Evolutionary conservation across 352 stramenopile species (phyloP).

Genomic region (Globisporangium viniferum): DNA sequence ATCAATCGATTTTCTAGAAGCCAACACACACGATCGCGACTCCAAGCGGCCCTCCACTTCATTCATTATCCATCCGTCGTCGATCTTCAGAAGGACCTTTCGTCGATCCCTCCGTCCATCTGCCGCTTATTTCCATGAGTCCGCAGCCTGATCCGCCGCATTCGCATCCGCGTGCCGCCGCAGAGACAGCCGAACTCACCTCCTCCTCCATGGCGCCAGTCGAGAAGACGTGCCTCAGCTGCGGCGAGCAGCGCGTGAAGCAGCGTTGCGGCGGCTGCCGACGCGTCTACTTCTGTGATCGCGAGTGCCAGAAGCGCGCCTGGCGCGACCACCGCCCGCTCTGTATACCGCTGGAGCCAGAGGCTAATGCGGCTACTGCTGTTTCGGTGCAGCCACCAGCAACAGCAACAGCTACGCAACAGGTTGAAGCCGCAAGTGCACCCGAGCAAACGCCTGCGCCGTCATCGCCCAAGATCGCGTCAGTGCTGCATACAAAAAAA

Average conservation of each 20-base stretch:
- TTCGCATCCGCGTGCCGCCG: background rate
- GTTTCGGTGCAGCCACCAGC: background rate
- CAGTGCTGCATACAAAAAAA: conserved; percentile 14
- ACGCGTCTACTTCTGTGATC: conserved; percentile 73
- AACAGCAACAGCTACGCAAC: conserved; percentile 2
- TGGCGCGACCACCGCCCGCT: conserved; percentile 55
- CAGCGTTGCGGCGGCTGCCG: conserved; percentile 75
- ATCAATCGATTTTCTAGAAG: conserved; percentile 2
- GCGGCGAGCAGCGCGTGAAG: conserved; percentile 40
- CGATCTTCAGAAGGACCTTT: background rate
- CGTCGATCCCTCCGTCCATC: background rate
- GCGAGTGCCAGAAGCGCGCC: conserved; percentile 63
- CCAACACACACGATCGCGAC: background rate
- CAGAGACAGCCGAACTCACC: background rate
- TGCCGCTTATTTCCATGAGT: background rate
- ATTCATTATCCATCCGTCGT: background rate
- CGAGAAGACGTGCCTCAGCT: conserved; percentile 35
- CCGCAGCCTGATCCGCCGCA: conserved; percentile 2
- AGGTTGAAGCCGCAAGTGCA: background rate
- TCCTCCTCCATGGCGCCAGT: background rate
- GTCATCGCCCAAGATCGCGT: background rate
- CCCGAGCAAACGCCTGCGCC: background rate
- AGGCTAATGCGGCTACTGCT: background rate
- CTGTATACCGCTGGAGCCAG: conserved; percentile 22
- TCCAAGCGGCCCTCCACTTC: background rate